Evolutionary conservation across 768 basidiomycete genomes (phyloP).

Genomic region (Ramaria sp.): DNA sequence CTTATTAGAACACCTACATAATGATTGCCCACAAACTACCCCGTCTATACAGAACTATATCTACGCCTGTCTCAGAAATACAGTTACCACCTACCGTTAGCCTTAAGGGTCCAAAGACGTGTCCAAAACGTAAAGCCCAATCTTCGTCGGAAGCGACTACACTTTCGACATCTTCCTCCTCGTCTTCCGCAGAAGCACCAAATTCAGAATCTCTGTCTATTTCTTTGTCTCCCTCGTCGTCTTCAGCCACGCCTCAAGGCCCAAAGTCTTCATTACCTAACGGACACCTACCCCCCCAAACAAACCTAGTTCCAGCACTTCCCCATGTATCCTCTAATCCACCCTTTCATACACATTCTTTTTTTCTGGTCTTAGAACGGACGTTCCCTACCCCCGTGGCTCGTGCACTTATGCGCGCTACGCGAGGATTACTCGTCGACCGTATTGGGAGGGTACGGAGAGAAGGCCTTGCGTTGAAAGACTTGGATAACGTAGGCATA

Average conservation of each 20-base stretch:
- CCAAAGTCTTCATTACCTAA: neutral
- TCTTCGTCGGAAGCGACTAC: neutral
- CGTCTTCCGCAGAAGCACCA: neutral
- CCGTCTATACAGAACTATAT: neutral
- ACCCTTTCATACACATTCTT: conserved; percentile 76
- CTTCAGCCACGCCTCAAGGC: neutral
- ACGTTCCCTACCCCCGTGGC: conserved; percentile 68
- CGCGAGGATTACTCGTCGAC: conserved; percentile 68
- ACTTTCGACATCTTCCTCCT: neutral
- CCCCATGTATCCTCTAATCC: conserved; percentile 30
- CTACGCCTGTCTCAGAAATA: neutral
- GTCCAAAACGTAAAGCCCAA: neutral
- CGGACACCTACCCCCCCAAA: conserved; percentile 4
- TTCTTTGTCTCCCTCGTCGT: neutral
- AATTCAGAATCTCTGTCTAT: neutral
- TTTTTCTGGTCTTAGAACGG: conserved; percentile 59
- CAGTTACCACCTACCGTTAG: neutral
- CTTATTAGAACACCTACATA: too few species aligned
- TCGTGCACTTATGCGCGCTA: conserved; percentile 74
- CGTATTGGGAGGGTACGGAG: conserved; percentile 58
- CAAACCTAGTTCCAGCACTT: neutral
- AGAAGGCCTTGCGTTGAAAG: conserved; percentile 65
- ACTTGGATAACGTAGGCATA: conserved; percentile 66
- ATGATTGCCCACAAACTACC: neutral
- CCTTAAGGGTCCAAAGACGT: neutral